Evolutionary conservation across 495 filamentous ascomycete genomes (phyloP).

Genomic region (Cetradonia linearis): DNA sequence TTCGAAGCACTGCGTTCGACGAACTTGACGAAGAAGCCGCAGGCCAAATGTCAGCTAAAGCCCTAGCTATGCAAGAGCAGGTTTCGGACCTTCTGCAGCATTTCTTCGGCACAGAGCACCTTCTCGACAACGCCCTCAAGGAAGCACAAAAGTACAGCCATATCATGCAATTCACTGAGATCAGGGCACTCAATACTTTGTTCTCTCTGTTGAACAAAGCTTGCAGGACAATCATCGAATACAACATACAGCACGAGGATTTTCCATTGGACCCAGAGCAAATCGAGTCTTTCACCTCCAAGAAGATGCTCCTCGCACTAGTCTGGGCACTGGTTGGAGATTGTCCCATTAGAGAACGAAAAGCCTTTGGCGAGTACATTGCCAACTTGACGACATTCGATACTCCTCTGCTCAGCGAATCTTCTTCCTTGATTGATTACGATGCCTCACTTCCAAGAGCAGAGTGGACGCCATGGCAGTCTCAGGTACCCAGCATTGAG

Average conservation of each 20-base stretch:
- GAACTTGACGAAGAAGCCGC: slow-evolving; percentile 87
- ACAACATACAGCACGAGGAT: slow-evolving; percentile 86
- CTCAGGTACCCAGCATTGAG: slow-evolving; percentile 84
- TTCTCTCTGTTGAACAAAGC: slow-evolving; percentile 92
- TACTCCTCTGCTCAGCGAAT: slow-evolving; percentile 60
- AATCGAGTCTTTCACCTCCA: slow-evolving; percentile 77
- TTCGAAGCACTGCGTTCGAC: slow-evolving; percentile 74
- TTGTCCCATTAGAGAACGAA: slow-evolving; percentile 79
- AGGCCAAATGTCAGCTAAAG: slow-evolving; percentile 67
- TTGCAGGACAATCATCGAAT: slow-evolving; percentile 84
- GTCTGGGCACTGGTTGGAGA: slow-evolving; percentile 95
- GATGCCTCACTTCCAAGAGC: slow-evolving; percentile 77
- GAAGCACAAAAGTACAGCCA: slow-evolving; percentile 72
- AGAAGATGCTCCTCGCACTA: slow-evolving; percentile 81
- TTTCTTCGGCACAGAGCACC: slow-evolving; percentile 63
- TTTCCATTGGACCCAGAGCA: slow-evolving; percentile 86
- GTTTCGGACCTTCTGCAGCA: slow-evolving; percentile 68
- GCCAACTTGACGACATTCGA: slow-evolving; percentile 73
- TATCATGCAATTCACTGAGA: slow-evolving; percentile 95
- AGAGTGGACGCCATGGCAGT: slow-evolving; percentile 88
- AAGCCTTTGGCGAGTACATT: slow-evolving; percentile 75
- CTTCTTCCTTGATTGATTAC: slow-evolving; percentile 84
- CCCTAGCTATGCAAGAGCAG: slow-evolving; percentile 62
- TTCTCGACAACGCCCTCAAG: slow-evolving; percentile 64
- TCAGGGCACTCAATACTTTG: slow-evolving; percentile 80